Evolutionary conservation across 768 basidiomycete species (phyloP).

Genomic region (Crucibulum laeve): DNA sequence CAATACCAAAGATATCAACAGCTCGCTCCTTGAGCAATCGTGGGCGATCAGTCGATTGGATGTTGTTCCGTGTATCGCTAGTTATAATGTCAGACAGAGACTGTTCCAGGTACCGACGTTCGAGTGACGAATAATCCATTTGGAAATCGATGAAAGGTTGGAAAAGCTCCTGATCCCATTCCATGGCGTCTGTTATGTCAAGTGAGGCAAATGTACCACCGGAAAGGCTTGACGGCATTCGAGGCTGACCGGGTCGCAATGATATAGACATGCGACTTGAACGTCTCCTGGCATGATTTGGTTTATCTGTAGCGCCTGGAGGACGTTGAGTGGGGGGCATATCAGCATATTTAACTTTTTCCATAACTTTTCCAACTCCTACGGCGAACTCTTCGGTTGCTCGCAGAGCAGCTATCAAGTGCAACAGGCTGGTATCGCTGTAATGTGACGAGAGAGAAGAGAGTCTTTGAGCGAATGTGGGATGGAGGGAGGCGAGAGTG

Average conservation of each 20-base stretch:
- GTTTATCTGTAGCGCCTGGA: slow-evolving; percentile 15
- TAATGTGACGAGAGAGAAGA: slow-evolving; percentile 63
- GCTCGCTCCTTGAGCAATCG: slow-evolving; percentile 71
- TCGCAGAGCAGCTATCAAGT: slow-evolving; percentile 68
- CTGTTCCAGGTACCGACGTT: slow-evolving; percentile 65
- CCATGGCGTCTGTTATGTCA: slow-evolving; percentile 32
- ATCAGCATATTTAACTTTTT: slow-evolving; percentile 53
- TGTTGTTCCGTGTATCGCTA: slow-evolving; percentile 34
- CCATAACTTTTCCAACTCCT: slow-evolving; percentile 68
- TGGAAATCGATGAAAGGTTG: slow-evolving; percentile 94
- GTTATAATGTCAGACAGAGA: slow-evolving; percentile 45
- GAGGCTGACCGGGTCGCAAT: slow-evolving; percentile 39
- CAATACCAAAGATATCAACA: slow-evolving; percentile 67
- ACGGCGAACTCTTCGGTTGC: slow-evolving; percentile 82
- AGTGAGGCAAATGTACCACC: slow-evolving; percentile 16
- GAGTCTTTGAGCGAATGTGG: slow-evolving; percentile 78
- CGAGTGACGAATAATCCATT: slow-evolving; percentile 75
- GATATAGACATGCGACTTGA: slow-evolving; percentile 67
- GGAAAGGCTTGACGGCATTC: slow-evolving; percentile 19
- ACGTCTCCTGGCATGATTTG: slow-evolving; percentile 41
- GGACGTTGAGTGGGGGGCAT: slow-evolving; percentile 9
- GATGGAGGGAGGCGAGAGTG: slow-evolving; percentile 73
- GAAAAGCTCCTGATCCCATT: slow-evolving; percentile 91
- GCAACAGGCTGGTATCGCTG: slow-evolving; percentile 57
- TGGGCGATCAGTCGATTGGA: slow-evolving; percentile 42